Conservation (phyloP, 208 protist species). For the Wallacemonas sp. region DNA sequence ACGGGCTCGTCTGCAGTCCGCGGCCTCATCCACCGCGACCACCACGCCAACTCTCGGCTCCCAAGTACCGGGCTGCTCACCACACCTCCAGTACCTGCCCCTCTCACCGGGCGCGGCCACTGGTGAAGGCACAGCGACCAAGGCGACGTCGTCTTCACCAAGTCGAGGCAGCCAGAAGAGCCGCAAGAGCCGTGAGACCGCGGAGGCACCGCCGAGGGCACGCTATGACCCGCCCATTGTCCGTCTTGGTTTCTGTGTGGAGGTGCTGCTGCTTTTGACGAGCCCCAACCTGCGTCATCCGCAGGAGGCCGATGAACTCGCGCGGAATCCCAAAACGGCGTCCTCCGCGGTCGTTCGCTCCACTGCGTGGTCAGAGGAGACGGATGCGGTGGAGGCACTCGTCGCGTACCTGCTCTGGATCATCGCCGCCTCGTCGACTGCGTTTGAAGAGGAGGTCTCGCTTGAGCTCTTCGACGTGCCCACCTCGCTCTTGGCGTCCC, state of each 20-base stretch:
- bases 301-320: constrained; percentile 27
- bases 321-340: constrained; percentile 29
- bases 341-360: constrained; percentile 42
- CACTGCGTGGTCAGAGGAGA: constrained; percentile 64
- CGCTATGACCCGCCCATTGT: constrained; percentile 8
- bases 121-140: neutral
- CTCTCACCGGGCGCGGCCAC: neutral
- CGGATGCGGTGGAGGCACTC: constrained; percentile 47
- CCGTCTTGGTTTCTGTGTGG: constrained; percentile 68
- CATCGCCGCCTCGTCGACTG: constrained; percentile 9
- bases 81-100: constrained; percentile 2
- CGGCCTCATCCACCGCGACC: neutral
- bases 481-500: constrained; percentile 18
- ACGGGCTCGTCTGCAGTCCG: neutral
- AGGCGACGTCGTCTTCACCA: neutral
- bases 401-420: constrained; percentile 49
- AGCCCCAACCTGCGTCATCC: constrained; percentile 56
- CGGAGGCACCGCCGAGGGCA: neutral
- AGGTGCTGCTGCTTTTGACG: constrained; percentile 72
- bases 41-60: neutral
- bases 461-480: constrained; percentile 1
- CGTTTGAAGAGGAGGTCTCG: constrained; percentile 14
- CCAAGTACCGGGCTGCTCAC: neutral
- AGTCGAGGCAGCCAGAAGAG: neutral
- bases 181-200: neutral